phyloP scores from a whole-genome alignment of 495 filamentous ascomycete genomes.

The Neurospora sp. region DNA sequence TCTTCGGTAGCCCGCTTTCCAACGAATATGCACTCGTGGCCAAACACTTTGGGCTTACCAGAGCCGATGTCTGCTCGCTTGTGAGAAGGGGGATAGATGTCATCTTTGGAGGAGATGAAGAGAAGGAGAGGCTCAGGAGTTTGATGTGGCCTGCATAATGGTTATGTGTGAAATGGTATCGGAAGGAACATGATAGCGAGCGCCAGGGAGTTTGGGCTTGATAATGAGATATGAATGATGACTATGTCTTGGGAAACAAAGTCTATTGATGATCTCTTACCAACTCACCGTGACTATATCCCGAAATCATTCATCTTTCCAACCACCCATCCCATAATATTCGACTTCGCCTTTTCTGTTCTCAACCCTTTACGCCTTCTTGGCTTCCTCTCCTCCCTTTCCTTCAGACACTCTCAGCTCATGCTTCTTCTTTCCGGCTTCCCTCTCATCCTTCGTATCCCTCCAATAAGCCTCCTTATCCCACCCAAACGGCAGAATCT shows the following conservation, averaged over 20 bases:
- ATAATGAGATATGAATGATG: neutral
- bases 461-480: conserved; percentile 24
- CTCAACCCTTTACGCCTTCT: neutral
- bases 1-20: conserved; percentile 70
- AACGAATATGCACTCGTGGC: conserved; percentile 70
- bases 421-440: neutral
- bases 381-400: neutral
- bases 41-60: conserved; percentile 54
- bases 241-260: neutral
- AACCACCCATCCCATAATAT: neutral
- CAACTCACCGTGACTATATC: neutral
- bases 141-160: conserved; percentile 33
- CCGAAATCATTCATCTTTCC: neutral
- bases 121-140: conserved; percentile 46
- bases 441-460: conserved; percentile 18
- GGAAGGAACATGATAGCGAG: neutral
- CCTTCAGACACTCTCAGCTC: neutral
- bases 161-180: neutral
- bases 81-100: conserved; percentile 46
- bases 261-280: neutral
- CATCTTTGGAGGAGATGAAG: conserved; percentile 55
- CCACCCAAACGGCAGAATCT: conserved; percentile 25
- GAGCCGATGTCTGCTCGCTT: conserved; percentile 46
- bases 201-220: neutral
- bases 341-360: neutral